A percentile compares a stretch with the other conserved stretches of the same genome.
phyloP scores from a whole-genome alignment of 2,329 filamentous ascomycete genomes.

The Fusarium concolor region DNA sequence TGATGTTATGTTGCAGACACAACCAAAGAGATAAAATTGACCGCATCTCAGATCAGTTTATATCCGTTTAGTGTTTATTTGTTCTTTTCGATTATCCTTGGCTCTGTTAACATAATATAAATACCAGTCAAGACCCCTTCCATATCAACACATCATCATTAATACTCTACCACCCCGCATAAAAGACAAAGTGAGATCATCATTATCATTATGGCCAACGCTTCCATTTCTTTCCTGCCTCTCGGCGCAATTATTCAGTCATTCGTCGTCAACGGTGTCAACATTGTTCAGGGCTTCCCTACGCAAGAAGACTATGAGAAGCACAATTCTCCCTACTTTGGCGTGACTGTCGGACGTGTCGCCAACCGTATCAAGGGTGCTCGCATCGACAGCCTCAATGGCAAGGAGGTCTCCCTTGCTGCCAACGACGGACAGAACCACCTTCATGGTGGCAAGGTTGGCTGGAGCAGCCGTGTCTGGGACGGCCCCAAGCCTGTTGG shows the following conservation, averaged over 20 bases:
- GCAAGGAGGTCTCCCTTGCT: slow-evolving; percentile 74
- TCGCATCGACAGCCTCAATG: slow-evolving; percentile 78
- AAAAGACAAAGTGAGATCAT: background rate
- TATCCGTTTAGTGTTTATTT: slow-evolving; percentile 4
- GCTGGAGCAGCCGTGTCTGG: slow-evolving; percentile 87
- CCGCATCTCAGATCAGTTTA: slow-evolving; percentile 23
- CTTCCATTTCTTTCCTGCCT: slow-evolving; percentile 74
- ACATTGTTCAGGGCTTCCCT: slow-evolving; percentile 91
- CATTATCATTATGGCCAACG: slow-evolving; percentile 55
- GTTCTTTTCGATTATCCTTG: slow-evolving; percentile 1
- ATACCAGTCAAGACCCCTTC: slow-evolving; percentile 2
- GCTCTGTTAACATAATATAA: slow-evolving; percentile 17
- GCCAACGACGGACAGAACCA: slow-evolving; percentile 83
- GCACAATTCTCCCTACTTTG: slow-evolving; percentile 85
- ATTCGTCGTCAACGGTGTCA: slow-evolving; percentile 79
- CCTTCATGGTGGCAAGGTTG: slow-evolving; percentile 76
- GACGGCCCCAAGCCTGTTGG: slow-evolving; percentile 74
- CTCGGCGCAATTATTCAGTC: slow-evolving; percentile 84
- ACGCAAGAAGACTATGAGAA: slow-evolving; percentile 78
- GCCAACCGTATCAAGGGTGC: slow-evolving; percentile 84
- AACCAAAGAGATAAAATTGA: slow-evolving; percentile 33
- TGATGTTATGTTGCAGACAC: slow-evolving; percentile 9
- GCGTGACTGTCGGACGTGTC: slow-evolving; percentile 89
- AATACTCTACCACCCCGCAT: slow-evolving; percentile 5
- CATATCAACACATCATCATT: slow-evolving; percentile 18